Evolutionary conservation across 1,139 yeast species (phyloP), one percentile per base, ranked within the genome.

Genomic region (Trichomonascaceae sp.): DNA sequence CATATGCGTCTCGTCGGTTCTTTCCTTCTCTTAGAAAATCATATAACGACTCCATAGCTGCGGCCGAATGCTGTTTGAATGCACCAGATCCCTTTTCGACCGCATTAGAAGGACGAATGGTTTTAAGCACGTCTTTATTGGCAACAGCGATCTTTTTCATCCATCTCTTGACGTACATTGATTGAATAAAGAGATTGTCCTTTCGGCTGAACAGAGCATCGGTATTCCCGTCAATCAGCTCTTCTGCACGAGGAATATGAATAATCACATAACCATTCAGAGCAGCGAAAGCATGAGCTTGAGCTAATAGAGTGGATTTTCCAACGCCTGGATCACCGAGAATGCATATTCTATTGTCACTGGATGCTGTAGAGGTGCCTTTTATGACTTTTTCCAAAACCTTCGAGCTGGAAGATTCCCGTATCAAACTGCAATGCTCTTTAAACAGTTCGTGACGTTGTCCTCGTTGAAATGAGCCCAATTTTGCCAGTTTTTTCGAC

Each of bases 281-380:
- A 45, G 77, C 66, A 1, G 93, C 85, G 47, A 79, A 64, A 0
- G 93, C 85, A 55, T 86, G 85, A 1, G 84, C 76, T 68, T 91
- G 96, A 0, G 93, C 72, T 51, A 91, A 63, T 44, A 85, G 68
- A 0, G 90, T 81, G 2, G 93, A 80, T 72, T 91, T 91, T 10
- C 98, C 98, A 10, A 80, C 77, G 49, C 96, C 96, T 50, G 81
- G 73, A 55, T 78, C 83, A 45, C 98, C 98, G 36, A 81, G 70
- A 20, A 91, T 61, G 50, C 86, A 74, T 45, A 78, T 62, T 64
- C 87, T 76, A 66, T 83, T 85, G 12, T 70, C 63, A 17, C 66
- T 63, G 1, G 81, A 74, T 0, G 70, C 52, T 1, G 68, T 47
- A 6, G 55, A 47, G 9, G 49, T 38, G 7, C 63, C 64, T 5